Base-by-base conservation (phyloP, 2,329 filamentous ascomycete genomes). In the Fusarium aywerte region DNA sequence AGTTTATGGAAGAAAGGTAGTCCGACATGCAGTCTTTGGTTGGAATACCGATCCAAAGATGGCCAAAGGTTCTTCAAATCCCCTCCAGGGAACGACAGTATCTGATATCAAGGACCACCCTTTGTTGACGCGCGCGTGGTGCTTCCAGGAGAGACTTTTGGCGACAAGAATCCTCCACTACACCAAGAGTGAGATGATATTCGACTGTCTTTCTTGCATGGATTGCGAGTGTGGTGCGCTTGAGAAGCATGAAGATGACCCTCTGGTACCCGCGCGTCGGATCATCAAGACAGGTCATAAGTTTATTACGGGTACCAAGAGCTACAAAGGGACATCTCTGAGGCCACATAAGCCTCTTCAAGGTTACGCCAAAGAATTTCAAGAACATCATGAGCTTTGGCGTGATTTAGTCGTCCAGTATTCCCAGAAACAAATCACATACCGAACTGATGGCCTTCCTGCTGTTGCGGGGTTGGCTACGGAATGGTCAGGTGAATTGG, bases 141-240 rank as follows among this genome's bases (percentile, higher is more conserved):
- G 70, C 4, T 72, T 76, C 5, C 75, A 77, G 3, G 76, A 77
- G 15, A 70, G 76, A 4, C 36, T 75, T 0, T 31, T 77, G 5
- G 72, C 75, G 0, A 70, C 73, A 2, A 43, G 73, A 0, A 63
- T 75, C 2, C 59, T 77, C 1, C 74, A 77, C 33, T 77, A 75
- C n/a, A 74, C 68, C 6, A 66, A 67, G 10, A 42, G 58, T 8
- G 74, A 75, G 52, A 51, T 72, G 12, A 43, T 74, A 3, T 74
- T 74, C 9, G 73, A 75, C 27, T 75, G 73, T 20, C 33, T 70
- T 1, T 61, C 66, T 0, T 60, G 58, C 4, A 66, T 68, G 50
- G 61, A 67, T 1, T 76, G 73, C 13, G 73, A 76, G 40, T 75
- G 74, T 4, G 67, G 69, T 5, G 54, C 62, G 0, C 45, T 74